These are phyloP conservation scores for Lachancea sp. DNA, from an alignment of 805 yeast species.

Conservation along the genomic window DNA sequence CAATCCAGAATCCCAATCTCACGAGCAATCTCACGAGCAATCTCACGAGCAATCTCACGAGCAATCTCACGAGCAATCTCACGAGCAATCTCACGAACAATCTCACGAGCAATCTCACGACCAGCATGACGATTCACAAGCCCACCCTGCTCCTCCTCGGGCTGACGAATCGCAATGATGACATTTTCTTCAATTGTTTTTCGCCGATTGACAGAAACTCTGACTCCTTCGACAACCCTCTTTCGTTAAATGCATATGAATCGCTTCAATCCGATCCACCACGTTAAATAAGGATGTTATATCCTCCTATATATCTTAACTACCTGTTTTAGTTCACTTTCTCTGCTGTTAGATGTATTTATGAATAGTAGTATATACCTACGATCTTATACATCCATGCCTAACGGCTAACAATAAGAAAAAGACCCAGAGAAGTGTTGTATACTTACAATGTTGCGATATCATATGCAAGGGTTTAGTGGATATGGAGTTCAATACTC, in stretches of 20 bases:
- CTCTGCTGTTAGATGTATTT: not conserved
- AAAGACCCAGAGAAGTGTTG: not conserved
- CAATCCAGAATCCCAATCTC: slow-evolving; percentile 2
- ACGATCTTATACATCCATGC: too few relatives aligned
- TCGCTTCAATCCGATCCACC: not conserved
- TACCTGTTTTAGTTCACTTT: not conserved
- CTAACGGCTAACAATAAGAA: not conserved
- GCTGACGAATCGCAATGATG: not conserved
- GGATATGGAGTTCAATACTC: slow-evolving; percentile 88
- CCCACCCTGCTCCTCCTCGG: not conserved
- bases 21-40: too few relatives aligned
- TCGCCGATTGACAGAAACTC: not conserved
- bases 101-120: not conserved
- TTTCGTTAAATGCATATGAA: not conserved
- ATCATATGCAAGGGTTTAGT: slow-evolving; percentile 70
- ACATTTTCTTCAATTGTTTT: not conserved
- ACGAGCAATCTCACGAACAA: not conserved
- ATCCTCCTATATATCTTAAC: not conserved
- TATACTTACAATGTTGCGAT: slow-evolving; percentile 50
- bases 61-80: not conserved
- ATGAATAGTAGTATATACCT: not conserved
- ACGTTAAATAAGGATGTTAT: not conserved
- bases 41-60: not conserved
- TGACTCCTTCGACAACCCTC: not conserved
- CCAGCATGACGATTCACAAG: not conserved